Evolutionary conservation across 345 rosid species (phyloP), one percentile per base, ranked within the genome.

Genomic region (Dipteronia dyeriana): DNA sequence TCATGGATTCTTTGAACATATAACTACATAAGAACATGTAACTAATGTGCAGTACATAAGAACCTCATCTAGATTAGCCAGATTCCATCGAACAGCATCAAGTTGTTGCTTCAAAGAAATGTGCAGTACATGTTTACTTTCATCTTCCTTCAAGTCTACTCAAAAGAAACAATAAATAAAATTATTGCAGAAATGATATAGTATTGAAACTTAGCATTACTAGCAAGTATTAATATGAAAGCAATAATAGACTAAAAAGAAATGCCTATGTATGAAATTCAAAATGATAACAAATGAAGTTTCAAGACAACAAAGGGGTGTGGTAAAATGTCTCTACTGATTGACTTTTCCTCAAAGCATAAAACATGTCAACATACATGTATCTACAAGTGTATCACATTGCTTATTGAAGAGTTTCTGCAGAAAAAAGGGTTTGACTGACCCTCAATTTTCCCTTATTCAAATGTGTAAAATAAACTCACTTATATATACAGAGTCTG

Each of bases 61-160:
- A 80, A 94, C 98, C 98, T 94, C 98, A 73, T 96, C 88, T 86
- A 92, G 97, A 84, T 92, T 88, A 67, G 86, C 85, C 69, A 82
- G 83, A 86, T 96, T 96, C 98, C 99, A 96, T 62, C 91, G 84
- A 75, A 91, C 94, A 66, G 78, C 90, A 79, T 91, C 88, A 60
- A 90, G 93, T 85, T 84, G 87, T 39, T 69, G 82, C 67, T 38
- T 81, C 71, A 84, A 68, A 65, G 90, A 80, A 66, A 86, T 68
- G 85, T 96, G 99, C 88, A 94, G 81, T 63, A 90, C 88, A 77
- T 91, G 87, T 81, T 92, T 90, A 71, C 78, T 84, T 84, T 88
- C 92, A 78, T 91, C 90, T 81, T 91, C 92, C 51, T 39, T 71
- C 49, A 56, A 68, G 78, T 84, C 97, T 88, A 69, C 31, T 70